These are phyloP conservation scores for Eucalyptus shirleyi DNA, from an alignment of 345 rosid species.

Conservation along the genomic window DNA sequence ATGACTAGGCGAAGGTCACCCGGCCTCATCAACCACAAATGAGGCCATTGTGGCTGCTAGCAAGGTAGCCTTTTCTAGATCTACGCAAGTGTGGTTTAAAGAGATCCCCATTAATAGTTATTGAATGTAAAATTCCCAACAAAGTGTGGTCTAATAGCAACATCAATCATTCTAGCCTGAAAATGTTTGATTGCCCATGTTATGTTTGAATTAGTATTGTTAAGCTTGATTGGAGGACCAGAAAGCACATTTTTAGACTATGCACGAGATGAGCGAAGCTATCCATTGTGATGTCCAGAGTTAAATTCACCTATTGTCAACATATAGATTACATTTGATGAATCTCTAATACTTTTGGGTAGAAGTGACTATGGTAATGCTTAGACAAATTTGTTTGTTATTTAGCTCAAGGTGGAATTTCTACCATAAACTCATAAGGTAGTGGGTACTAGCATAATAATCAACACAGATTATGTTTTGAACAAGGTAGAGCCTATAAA, in stretches of 20 bases:
- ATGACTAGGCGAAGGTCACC: accelerated
- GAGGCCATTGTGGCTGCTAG: too few relatives aligned
- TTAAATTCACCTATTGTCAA: not conserved
- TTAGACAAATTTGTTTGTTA: not conserved
- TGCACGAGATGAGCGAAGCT: not conserved
- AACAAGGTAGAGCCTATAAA: not conserved
- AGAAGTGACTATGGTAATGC: not conserved
- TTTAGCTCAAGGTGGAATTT: not conserved
- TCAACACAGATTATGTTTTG: not conserved
- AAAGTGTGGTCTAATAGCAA: not conserved
- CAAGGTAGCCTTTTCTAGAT: too few relatives aligned
- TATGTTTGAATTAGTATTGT: not conserved
- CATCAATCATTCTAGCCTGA: too few relatives aligned
- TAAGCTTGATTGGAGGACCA: not conserved
- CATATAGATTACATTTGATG: not conserved
- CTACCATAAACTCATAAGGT: not conserved
- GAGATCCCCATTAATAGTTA: not conserved
- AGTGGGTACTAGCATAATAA: not conserved
- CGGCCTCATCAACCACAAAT: too few relatives aligned
- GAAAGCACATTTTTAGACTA: too few relatives aligned
- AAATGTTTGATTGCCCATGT: not conserved
- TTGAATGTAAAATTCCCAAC: not conserved
- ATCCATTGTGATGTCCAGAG: not conserved
- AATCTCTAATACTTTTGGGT: not conserved
- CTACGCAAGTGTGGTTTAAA: too few relatives aligned